Evolutionary conservation across 2,329 filamentous ascomycete genomes (phyloP).

Genomic region (Hypoxylon sp.): DNA sequence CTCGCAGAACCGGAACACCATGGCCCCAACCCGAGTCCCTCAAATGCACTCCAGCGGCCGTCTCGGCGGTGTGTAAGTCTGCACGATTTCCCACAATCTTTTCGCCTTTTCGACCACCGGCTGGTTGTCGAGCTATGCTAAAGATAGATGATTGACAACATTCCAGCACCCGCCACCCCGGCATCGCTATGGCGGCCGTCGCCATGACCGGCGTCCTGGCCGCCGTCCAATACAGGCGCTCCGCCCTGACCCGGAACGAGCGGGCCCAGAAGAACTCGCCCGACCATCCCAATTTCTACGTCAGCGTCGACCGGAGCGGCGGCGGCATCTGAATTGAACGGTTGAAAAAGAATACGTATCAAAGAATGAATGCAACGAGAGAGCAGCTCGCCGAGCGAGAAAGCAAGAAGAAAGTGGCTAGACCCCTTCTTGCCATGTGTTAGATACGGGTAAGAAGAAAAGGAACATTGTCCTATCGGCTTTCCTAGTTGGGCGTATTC

Average conservation of each 20-base stretch:
- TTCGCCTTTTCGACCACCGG: background rate
- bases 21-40: slow-evolving; percentile 21
- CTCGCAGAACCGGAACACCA: slow-evolving; percentile 5
- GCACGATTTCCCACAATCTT: background rate
- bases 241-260: slow-evolving; percentile 53
- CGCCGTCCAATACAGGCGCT: slow-evolving; percentile 48
- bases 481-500: background rate
- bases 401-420: background rate
- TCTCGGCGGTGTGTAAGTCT: slow-evolving; percentile 27
- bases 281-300: slow-evolving; percentile 53
- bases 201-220: slow-evolving; percentile 43
- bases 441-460: background rate
- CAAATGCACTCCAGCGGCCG: slow-evolving; percentile 18
- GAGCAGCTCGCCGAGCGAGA: background rate
- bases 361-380: background rate
- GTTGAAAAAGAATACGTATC: background rate
- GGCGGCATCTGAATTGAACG: slow-evolving; percentile 40
- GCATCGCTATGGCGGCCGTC: slow-evolving; percentile 47
- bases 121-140: too few relatives aligned
- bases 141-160: too few relatives aligned
- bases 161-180: slow-evolving; percentile 49
- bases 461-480: background rate
- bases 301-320: slow-evolving; percentile 61
- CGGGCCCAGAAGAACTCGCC: slow-evolving; percentile 50
- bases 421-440: too few relatives aligned